A percentile compares a stretch with the other conserved stretches of the same genome.
These are phyloP conservation scores for Gastrolobium villosum DNA, from an alignment of 306 rosid genomes.

Conservation along the genomic window DNA sequence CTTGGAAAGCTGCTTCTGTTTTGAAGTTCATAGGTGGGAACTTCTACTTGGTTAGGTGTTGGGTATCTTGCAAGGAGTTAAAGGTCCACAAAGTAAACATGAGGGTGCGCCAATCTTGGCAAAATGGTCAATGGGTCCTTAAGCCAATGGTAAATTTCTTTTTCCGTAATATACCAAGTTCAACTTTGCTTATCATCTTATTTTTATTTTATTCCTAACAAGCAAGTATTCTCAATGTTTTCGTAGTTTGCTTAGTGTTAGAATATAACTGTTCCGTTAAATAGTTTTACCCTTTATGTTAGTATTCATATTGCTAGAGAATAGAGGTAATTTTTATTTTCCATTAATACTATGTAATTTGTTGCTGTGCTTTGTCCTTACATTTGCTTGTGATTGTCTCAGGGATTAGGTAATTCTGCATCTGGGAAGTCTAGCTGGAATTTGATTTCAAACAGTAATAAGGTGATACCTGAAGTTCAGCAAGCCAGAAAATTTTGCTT, in stretches of 20 bases:
- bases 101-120: constrained; percentile 74
- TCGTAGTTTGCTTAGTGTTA: neutral
- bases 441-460: constrained; percentile 44
- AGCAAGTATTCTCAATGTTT: constrained; percentile 8
- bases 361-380: constrained; percentile 37
- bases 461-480: constrained; percentile 47
- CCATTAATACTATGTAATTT: constrained; percentile 20
- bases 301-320: neutral
- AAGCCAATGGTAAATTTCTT: constrained; percentile 61
- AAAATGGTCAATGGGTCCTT: constrained; percentile 68
- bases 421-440: constrained; percentile 43
- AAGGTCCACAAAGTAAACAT: constrained; percentile 55
- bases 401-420: constrained; percentile 52
- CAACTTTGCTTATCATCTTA: neutral
- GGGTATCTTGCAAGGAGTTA: constrained; percentile 66
- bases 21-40: constrained; percentile 50
- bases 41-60: constrained; percentile 64
- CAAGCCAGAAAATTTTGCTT: constrained; percentile 44
- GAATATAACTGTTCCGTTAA: constrained; percentile 15
- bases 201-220: constrained; percentile 1
- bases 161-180: neutral
- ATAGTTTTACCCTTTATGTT: constrained; percentile 1
- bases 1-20: constrained; percentile 76
- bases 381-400: constrained; percentile 44
- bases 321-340: neutral